Percentiles rank a stretch among this genome's conserved stretches.
phyloP scores from a whole-genome alignment of 805 yeast species.

The Middelhovenomyces tepae region DNA sequence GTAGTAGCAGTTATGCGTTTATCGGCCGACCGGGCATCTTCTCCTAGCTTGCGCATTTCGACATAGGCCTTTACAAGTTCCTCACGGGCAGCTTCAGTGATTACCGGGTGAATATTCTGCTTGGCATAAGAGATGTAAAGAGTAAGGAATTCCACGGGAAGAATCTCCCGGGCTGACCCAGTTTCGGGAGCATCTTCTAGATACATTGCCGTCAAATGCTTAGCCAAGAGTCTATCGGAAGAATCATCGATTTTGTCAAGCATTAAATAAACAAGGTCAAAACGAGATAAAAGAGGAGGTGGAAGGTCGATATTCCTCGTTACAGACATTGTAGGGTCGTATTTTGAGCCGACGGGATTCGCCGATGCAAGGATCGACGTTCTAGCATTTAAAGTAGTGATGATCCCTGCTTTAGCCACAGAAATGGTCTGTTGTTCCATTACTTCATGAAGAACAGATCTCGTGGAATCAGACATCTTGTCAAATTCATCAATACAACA shows the following conservation, averaged over 20 bases:
- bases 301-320: conserved; percentile 94
- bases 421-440: conserved; percentile 99
- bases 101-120: conserved; percentile 68
- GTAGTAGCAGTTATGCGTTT: conserved; percentile 96
- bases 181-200: conserved; percentile 76
- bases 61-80: conserved; percentile 85
- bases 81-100: conserved; percentile 71
- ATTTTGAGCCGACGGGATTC: conserved; percentile 91
- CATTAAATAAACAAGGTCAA: conserved; percentile 86
- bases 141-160: conserved; percentile 83
- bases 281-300: conserved; percentile 90
- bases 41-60: conserved; percentile 89
- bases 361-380: conserved; percentile 95
- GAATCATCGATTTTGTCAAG: conserved; percentile 87
- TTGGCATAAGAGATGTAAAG: conserved; percentile 91
- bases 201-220: conserved; percentile 85
- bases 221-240: conserved; percentile 77
- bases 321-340: conserved; percentile 91
- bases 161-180: conserved; percentile 55
- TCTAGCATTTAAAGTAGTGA: conserved; percentile 92
- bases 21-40: conserved; percentile 77
- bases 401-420: conserved; percentile 96
- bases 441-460: conserved; percentile 94
- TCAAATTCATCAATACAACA: conserved; percentile 99
- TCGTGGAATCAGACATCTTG: conserved; percentile 89